These are phyloP conservation scores for Solanum stenotomum DNA, from an alignment of 257 asterid genomes.

Conservation along the genomic window DNA sequence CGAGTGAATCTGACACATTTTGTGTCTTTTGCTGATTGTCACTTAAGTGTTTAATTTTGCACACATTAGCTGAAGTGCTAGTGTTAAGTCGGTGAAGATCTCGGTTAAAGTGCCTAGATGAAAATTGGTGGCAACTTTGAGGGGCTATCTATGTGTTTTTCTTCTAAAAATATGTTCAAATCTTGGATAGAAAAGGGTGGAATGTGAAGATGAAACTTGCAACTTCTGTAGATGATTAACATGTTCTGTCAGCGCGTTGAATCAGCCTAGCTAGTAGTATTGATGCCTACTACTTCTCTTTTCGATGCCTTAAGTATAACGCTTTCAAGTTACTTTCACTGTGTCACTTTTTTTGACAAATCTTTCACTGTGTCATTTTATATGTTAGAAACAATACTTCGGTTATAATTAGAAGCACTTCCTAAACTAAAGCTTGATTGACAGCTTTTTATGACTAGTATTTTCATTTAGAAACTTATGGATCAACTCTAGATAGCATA, in stretches of 20 bases:
- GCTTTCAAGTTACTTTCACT: neutral
- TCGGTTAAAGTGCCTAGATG: neutral
- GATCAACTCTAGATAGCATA: neutral
- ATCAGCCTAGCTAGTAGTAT: neutral
- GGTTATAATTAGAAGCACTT: neutral
- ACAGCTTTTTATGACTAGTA: neutral
- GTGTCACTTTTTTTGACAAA: neutral
- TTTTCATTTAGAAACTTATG: neutral
- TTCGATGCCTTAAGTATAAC: neutral
- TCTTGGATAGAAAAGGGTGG: neutral
- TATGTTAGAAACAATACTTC: neutral
- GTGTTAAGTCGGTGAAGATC: neutral
- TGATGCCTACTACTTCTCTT: neutral
- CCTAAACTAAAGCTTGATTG: neutral
- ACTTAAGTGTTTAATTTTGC: neutral
- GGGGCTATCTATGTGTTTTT: neutral
- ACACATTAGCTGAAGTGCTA: neutral
- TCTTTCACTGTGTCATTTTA: neutral
- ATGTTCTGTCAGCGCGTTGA: neutral
- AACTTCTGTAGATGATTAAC: neutral
- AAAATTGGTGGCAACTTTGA: neutral
- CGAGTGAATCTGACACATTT: neutral
- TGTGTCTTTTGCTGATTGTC: neutral
- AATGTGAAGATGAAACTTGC: neutral
- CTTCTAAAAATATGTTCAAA: neutral